phyloP scores from a whole-genome alignment of 768 basidiomycete species.

The Lactarius sp. region DNA sequence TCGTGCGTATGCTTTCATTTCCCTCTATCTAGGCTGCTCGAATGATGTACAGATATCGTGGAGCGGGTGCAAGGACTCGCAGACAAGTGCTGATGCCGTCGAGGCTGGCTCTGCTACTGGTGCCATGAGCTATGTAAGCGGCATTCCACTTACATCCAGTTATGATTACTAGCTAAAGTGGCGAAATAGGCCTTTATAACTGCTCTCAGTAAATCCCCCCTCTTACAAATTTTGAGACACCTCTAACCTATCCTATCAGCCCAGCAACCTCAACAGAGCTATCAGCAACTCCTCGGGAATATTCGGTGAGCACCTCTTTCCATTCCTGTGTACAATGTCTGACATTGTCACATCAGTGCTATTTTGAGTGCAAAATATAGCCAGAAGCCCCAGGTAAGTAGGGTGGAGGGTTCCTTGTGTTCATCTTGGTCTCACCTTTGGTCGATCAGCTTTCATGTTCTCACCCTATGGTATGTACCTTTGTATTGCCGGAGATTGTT shows the following conservation, averaged over 20 bases:
- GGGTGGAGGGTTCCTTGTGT: neutral
- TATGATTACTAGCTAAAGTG: neutral
- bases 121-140: conserved; percentile 74
- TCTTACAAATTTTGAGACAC: neutral
- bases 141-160: neutral
- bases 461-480: conserved; percentile 53
- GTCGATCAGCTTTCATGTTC: conserved; percentile 54
- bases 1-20: conserved; percentile 46
- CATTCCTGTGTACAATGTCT: neutral
- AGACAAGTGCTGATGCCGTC: conserved; percentile 76
- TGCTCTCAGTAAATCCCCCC: conserved; percentile 44
- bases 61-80: conserved; percentile 81
- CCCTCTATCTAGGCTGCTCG: neutral
- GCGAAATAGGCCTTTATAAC: conserved; percentile 52
- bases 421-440: neutral
- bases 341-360: conserved; percentile 32
- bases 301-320: conserved; percentile 41
- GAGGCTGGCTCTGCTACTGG: conserved; percentile 71
- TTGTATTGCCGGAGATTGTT: neutral
- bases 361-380: conserved; percentile 58
- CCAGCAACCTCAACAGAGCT: conserved; percentile 53
- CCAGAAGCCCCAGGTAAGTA: conserved; percentile 55
- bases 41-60: conserved; percentile 60
- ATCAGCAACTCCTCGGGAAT: conserved; percentile 55
- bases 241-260: conserved; percentile 29